Evolutionary conservation across 2,329 filamentous ascomycete species (phyloP).

Genomic region (Nothophaeocryptopus gaeumannii): DNA sequence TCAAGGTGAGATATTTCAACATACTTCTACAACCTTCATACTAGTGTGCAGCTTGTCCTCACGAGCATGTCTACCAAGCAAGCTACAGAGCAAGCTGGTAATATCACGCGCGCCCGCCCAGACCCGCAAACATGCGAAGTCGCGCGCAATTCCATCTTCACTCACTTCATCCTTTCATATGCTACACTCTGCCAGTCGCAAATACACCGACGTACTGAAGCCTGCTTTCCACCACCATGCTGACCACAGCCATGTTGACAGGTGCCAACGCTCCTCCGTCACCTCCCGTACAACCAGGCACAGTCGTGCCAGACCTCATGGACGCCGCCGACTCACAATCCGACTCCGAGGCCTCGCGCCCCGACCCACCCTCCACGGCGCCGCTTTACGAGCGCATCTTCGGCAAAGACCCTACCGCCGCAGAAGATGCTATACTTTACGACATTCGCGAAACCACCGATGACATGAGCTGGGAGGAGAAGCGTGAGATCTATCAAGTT

Average conservation of each 20-base stretch:
- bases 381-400: slow-evolving; percentile 76
- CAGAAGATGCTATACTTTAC: slow-evolving; percentile 87
- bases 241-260: slow-evolving; percentile 16
- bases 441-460: slow-evolving; percentile 75
- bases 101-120: no score
- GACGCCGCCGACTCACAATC: slow-evolving; percentile 62
- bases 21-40: no score
- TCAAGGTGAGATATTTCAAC: slow-evolving; percentile 48
- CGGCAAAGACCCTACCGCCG: slow-evolving; percentile 87
- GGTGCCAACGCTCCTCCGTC: slow-evolving; percentile 32
- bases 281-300: slow-evolving; percentile 31
- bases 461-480: slow-evolving; percentile 79
- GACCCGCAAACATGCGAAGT: no score
- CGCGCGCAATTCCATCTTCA: no score
- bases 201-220: no score
- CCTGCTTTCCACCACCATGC: background rate
- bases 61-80: no score
- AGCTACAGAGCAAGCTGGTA: no score
- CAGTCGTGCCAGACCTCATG: slow-evolving; percentile 45
- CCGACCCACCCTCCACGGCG: slow-evolving; percentile 57
- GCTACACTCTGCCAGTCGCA: no score
- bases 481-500: slow-evolving; percentile 84
- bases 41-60: no score
- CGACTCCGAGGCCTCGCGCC: slow-evolving; percentile 54
- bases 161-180: no score